Conservation (phyloP, 805 yeast species). For the Maudiozyma barnettii region DNA sequence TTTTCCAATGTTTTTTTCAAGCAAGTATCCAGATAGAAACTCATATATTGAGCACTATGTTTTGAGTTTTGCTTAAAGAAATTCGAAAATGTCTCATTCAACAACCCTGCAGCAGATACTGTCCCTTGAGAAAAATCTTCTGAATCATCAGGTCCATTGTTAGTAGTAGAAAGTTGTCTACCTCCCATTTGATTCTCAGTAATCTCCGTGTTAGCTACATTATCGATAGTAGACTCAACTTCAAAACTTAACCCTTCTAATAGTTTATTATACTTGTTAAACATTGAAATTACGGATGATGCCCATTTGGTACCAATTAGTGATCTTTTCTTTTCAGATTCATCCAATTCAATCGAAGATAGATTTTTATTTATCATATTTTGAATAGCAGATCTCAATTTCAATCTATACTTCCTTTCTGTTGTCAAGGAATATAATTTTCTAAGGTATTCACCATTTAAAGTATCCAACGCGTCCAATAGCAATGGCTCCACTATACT, state of each 20-base stretch:
- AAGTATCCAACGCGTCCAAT: constrained; percentile 7
- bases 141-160: constrained; percentile 30
- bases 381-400: constrained; percentile 11
- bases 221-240: neutral
- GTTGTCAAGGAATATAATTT: constrained; percentile 13
- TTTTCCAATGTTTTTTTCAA: constrained; percentile 40
- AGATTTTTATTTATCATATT: constrained; percentile 13
- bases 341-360: constrained; percentile 4
- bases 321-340: constrained; percentile 3
- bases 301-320: constrained; percentile 59
- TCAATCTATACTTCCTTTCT: constrained; percentile 8
- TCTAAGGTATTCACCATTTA: constrained; percentile 8
- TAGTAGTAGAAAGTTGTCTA: too few relatives aligned
- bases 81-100: constrained; percentile 49
- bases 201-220: neutral
- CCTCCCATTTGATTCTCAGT: neutral
- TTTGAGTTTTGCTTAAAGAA: constrained; percentile 41
- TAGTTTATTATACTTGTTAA: constrained; percentile 41
- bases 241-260: constrained; percentile 33
- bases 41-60: constrained; percentile 44
- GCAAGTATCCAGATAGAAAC: constrained; percentile 49
- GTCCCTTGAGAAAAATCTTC: constrained; percentile 19
- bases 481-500: constrained; percentile 7
- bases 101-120: neutral
- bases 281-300: constrained; percentile 43